Percentiles rank a stretch among this genome's conserved stretches.
These are phyloP conservation scores for Parmelia sp. DNA, from an alignment of 495 filamentous ascomycete genomes.

Conservation along the genomic window DNA sequence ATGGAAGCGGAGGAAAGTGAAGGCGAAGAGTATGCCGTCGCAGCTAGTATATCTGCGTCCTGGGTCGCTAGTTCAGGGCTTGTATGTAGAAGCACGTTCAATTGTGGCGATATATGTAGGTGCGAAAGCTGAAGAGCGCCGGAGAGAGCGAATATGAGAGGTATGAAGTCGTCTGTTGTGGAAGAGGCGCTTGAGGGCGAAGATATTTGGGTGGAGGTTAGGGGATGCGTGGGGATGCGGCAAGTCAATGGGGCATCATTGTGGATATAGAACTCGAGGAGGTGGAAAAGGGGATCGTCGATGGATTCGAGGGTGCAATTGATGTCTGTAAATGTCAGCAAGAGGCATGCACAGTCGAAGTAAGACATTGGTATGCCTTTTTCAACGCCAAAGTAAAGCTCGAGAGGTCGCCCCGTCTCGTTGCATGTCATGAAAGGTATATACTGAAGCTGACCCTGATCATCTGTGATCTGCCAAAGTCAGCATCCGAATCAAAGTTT, in stretches of 20 bases:
- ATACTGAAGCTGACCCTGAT: slow-evolving; percentile 79
- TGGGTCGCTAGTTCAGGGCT: slow-evolving; percentile 39
- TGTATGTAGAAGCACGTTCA: slow-evolving; percentile 84
- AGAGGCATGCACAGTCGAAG: background rate
- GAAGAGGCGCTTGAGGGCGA: slow-evolving; percentile 24
- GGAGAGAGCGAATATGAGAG: slow-evolving; percentile 74
- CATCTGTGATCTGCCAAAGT: slow-evolving; percentile 64
- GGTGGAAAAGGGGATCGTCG: slow-evolving; percentile 86
- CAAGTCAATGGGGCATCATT: slow-evolving; percentile 90
- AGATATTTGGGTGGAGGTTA: slow-evolving; percentile 29
- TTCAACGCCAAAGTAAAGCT: slow-evolving; percentile 80
- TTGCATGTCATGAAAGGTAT: slow-evolving; percentile 89
- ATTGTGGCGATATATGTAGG: slow-evolving; percentile 79
- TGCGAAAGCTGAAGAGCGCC: slow-evolving; percentile 85
- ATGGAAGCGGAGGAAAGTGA: slow-evolving; percentile 55
- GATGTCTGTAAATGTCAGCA: slow-evolving; percentile 50
- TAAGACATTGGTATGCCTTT: slow-evolving; percentile 29
- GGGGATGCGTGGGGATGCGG: slow-evolving; percentile 75
- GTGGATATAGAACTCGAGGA: slow-evolving; percentile 98
- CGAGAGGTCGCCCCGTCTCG: slow-evolving; percentile 75
- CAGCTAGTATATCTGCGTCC: slow-evolving; percentile 70
- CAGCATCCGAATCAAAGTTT: background rate
- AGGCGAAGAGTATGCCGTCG: slow-evolving; percentile 77
- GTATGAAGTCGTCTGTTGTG: slow-evolving; percentile 48
- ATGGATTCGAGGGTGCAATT: slow-evolving; percentile 88